These are phyloP conservation scores for Apiosordaria backusii DNA, from an alignment of 495 filamentous ascomycete species.

Conservation along the genomic window DNA sequence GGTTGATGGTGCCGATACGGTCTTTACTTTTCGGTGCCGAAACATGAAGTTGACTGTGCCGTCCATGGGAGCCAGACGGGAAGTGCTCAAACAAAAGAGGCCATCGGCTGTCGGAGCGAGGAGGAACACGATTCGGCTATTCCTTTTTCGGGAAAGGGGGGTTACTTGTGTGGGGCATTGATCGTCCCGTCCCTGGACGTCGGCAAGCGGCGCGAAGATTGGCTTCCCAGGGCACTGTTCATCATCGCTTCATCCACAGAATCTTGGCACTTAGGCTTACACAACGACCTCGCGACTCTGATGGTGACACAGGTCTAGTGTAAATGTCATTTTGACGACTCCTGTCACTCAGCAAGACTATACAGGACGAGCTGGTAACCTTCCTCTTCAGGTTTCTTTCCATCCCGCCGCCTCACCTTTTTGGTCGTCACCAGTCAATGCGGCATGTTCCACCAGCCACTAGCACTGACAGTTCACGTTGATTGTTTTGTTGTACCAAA, in stretches of 20 bases:
- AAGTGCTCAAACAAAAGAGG: neutral
- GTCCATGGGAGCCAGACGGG: conserved; percentile 3
- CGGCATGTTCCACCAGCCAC: conserved; percentile 3
- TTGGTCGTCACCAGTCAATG: neutral
- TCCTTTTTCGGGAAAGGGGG: conserved; percentile 23
- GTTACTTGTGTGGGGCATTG: conserved; percentile 22
- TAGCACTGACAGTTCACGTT: neutral
- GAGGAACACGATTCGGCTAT: conserved; percentile 11
- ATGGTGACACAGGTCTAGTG: neutral
- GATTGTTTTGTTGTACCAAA: conserved; percentile 2
- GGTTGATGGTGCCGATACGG: neutral
- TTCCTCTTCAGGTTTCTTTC: neutral
- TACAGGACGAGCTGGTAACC: neutral
- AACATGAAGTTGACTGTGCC: conserved; percentile 1
- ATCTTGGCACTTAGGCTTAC: neutral
- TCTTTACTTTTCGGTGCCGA: conserved; percentile 19
- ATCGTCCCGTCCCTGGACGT: conserved; percentile 31
- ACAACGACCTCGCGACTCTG: neutral
- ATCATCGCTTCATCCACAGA: neutral
- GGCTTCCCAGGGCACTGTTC: conserved; percentile 8
- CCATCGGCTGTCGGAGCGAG: neutral
- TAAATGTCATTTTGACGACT: neutral
- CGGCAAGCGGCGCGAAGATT: conserved; percentile 20
- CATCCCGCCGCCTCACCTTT: neutral
- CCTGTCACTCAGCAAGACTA: neutral